Conservation (phyloP, 768 basidiomycete species). For the Rhodotorula toruloides region DNA sequence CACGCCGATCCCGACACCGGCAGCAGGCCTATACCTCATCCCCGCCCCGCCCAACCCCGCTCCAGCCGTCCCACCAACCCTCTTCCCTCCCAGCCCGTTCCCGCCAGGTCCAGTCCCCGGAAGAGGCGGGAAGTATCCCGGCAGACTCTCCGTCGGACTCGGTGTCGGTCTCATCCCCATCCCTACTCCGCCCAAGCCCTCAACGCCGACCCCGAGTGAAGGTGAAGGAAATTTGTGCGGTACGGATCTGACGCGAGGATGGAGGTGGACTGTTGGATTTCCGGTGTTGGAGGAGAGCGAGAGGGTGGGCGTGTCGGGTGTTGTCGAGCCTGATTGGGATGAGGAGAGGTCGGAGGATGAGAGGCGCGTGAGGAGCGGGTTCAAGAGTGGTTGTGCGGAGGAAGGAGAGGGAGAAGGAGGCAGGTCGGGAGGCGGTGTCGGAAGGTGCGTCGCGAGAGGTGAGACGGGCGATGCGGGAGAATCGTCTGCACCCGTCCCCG, state of each 20-base stretch:
- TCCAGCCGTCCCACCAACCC: background rate
- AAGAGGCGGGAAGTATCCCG: constrained; percentile 16
- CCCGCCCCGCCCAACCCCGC: background rate
- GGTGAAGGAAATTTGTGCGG: no score
- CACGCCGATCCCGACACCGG: background rate
- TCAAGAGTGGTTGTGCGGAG: no score
- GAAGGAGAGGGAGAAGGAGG: background rate
- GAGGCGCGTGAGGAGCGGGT: background rate
- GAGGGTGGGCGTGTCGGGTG: constrained; percentile 6
- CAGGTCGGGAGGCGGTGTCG: background rate
- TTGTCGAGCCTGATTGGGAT: background rate
- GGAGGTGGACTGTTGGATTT: constrained; percentile 4
- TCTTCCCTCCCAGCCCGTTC: background rate
- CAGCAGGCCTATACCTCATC: background rate
- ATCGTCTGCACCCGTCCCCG: background rate
- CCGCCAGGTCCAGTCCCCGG: background rate
- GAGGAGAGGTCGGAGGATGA: background rate
- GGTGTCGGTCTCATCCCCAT: background rate
- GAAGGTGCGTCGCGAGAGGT: constrained; percentile 3
- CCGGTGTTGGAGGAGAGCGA: constrained; percentile 14
- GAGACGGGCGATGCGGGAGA: background rate
- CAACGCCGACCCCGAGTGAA: background rate
- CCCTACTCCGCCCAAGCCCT: background rate
- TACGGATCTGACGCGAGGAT: no score
- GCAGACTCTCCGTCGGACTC: constrained; percentile 24